Percentiles rank a stretch among this genome's conserved stretches.
phyloP scores from a whole-genome alignment of 164 flowering plant species.

The Tetrastigma voinierianum region DNA sequence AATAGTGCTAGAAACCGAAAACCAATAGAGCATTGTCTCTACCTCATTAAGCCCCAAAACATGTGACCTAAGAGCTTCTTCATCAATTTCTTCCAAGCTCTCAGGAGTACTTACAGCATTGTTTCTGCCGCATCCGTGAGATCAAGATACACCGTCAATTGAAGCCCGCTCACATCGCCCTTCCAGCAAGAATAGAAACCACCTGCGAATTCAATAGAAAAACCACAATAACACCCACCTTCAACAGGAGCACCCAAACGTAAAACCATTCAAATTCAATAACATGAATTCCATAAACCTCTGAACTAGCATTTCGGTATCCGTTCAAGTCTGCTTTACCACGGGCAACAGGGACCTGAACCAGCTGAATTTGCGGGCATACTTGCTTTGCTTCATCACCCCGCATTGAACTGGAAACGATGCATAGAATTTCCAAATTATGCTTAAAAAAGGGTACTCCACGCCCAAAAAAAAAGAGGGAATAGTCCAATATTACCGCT shows the following conservation, averaged over 20 bases:
- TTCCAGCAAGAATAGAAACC: constrained; percentile 75
- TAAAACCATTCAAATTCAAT: not conserved
- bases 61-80: constrained; percentile 83
- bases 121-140: constrained; percentile 87
- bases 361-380: constrained; percentile 83
- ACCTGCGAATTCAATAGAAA: constrained; percentile 48
- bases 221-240: not conserved
- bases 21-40: constrained; percentile 2
- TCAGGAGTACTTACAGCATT: constrained; percentile 76
- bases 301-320: constrained; percentile 91
- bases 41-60: constrained; percentile 73
- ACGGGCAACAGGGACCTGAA: constrained; percentile 95
- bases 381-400: constrained; percentile 91
- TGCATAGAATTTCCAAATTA: not conserved
- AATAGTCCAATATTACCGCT: constrained; percentile 71
- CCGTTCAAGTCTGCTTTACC: constrained; percentile 82
- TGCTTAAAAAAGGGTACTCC: not conserved
- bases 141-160: constrained; percentile 95
- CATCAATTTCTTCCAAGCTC: constrained; percentile 62
- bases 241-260: not conserved
- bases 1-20: not conserved
- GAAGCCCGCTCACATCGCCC: constrained; percentile 94
- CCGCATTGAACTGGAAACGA: constrained; percentile 94
- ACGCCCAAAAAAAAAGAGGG: too few species aligned
- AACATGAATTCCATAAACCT: constrained; percentile 44